Conservation (phyloP, 2,329 filamentous ascomycete genomes). For the Monosporascus sp. region DNA sequence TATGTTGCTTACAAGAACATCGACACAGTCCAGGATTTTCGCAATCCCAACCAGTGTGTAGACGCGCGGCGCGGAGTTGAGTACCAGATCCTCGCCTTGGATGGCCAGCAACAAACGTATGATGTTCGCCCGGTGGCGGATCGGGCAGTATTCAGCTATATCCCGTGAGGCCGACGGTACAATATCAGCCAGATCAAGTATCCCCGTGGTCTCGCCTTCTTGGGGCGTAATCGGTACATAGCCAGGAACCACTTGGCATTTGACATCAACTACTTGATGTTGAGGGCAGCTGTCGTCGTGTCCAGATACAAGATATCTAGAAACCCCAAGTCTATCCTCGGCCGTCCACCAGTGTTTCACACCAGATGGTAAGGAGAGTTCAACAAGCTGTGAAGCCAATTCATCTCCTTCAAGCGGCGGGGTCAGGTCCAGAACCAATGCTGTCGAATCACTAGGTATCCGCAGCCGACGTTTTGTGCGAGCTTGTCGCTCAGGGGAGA, state of each 20-base stretch:
- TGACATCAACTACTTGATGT: slow-evolving; percentile 12
- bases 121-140: slow-evolving; percentile 59
- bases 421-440: slow-evolving; percentile 54
- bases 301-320: slow-evolving; percentile 37
- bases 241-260: not conserved
- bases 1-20: slow-evolving; percentile 34
- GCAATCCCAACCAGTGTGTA: slow-evolving; percentile 63
- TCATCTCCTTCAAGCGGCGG: slow-evolving; percentile 59
- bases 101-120: slow-evolving; percentile 57
- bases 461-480: slow-evolving; percentile 31
- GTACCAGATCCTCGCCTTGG: slow-evolving; percentile 44
- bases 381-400: slow-evolving; percentile 52
- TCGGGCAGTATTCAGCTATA: slow-evolving; percentile 56
- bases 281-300: slow-evolving; percentile 37
- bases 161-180: slow-evolving; percentile 16
- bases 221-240: slow-evolving; percentile 4
- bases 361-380: slow-evolving; percentile 51
- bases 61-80: slow-evolving; percentile 62
- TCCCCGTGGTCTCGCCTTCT: not conserved
- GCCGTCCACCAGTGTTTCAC: slow-evolving; percentile 51
- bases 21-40: slow-evolving; percentile 50
- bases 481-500: slow-evolving; percentile 37
- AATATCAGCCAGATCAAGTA: slow-evolving; percentile 17
- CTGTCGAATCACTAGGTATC: slow-evolving; percentile 27
- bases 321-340: slow-evolving; percentile 31